Evolutionary conservation across 441 rosid genomes (phyloP), one percentile per base, ranked within the genome.

Genomic region (Daphne laureola): DNA sequence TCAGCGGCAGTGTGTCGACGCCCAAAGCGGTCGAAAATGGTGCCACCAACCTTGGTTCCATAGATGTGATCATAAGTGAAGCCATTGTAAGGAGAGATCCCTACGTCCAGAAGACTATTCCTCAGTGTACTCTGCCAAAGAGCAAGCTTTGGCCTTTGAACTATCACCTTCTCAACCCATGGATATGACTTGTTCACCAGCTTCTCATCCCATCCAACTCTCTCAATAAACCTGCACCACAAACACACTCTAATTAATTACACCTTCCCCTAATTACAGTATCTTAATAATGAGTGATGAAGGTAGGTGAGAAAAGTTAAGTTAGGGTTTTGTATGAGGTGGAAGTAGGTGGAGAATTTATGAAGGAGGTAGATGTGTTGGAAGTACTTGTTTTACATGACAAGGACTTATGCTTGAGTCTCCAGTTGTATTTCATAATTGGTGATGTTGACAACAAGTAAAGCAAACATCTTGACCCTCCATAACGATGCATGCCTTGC

Each of bases 11-110:
- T 87, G 70, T 85, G 96, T 31, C 97, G 86, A 59, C 96, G 92
- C 47, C 97, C 91, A 27, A 82, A 85, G 53, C 77, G 73, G 64
- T 89, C 98, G 43, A 84, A 93, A 46, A 80, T 87, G 49, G 98
- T 93, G 15, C 98, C 98, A 7, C 98, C 97, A 61, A 89, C 57
- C 68, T 93, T 93, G 68, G 98, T 93, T 31, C 98, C 98, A 58
- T 78, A 67, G 14, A 87, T 58, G 57, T 93, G 98, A 54, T 93
- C 95, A 57, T 81, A 93, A 16, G 97, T 93, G 68, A 80, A 83
- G 8, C 97, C 98, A 59, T 93, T 89, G 61, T 67, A 89, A 57
- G 98, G 98, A 41, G 84, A 74, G 18, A 93, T 78, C 42, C 97
- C 97, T 49, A 70, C 74, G 26, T 83, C 96, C 59, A 89, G 59